phyloP scores from a whole-genome alignment of 2,329 filamentous ascomycete species.

The Botryotinia globosa region DNA sequence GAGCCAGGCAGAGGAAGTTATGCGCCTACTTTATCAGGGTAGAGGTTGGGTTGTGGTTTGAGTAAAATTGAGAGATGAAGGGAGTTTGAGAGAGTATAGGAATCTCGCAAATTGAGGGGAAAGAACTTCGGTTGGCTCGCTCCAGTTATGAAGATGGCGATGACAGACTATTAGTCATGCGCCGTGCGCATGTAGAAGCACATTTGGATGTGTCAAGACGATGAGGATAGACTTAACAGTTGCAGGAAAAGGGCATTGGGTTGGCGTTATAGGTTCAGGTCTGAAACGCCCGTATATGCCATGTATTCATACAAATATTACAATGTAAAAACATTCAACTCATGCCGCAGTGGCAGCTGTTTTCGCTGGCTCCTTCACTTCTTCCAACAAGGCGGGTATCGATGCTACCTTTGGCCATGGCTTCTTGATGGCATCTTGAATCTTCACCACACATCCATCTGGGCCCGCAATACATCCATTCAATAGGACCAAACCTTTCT shows the following conservation, averaged over 20 bases:
- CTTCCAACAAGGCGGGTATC: slow-evolving; percentile 50
- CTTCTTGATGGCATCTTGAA: slow-evolving; percentile 92
- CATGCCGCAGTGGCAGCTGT: slow-evolving; percentile 23
- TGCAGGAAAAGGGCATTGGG: slow-evolving; percentile 21
- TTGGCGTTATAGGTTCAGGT: slow-evolving; percentile 27
- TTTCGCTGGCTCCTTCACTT: slow-evolving; percentile 47
- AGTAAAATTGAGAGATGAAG: not conserved
- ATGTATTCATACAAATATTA: slow-evolving; percentile 36
- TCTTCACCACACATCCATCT: slow-evolving; percentile 77
- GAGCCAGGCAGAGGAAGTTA: slow-evolving; percentile 39
- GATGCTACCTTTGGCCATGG: slow-evolving; percentile 54
- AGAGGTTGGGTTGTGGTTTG: not conserved
- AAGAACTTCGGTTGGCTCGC: not conserved
- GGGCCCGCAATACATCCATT: slow-evolving; percentile 85
- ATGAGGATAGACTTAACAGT: slow-evolving; percentile 2
- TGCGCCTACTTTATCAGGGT: slow-evolving; percentile 36
- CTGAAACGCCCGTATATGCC: slow-evolving; percentile 32
- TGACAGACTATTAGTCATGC: not conserved
- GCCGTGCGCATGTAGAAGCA: not conserved
- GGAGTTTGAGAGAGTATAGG: slow-evolving; percentile 11
- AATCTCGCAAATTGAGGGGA: not conserved
- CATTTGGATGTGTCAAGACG: not conserved
- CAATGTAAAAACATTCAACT: slow-evolving; percentile 27
- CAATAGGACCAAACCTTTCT: slow-evolving; percentile 83
- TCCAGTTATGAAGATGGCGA: not conserved